Percentiles rank a stretch among this genome's conserved stretches.
Evolutionary conservation across 768 basidiomycete species (phyloP).

Genomic region (Sutorius australiensis): DNA sequence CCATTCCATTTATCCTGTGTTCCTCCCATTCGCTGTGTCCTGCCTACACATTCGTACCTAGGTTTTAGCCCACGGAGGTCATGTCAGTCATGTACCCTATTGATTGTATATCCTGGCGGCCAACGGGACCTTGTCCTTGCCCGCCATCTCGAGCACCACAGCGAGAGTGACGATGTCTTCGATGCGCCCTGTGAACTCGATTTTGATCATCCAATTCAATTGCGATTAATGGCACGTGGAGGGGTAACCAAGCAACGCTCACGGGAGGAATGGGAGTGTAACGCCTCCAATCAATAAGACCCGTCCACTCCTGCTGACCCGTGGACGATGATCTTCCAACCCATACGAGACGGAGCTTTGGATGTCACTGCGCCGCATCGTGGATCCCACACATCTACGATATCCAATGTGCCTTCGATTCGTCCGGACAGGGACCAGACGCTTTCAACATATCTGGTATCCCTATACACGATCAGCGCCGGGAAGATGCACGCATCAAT

Average conservation of each 20-base stretch:
- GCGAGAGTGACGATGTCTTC: slow-evolving; percentile 36
- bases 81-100: slow-evolving; percentile 6
- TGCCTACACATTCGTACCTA: slow-evolving; percentile 25
- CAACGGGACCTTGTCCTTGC: neutral
- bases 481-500: neutral
- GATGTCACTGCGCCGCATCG: slow-evolving; percentile 21
- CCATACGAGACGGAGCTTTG: slow-evolving; percentile 29
- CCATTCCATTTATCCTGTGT: slow-evolving; percentile 25
- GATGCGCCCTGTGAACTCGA: slow-evolving; percentile 35
- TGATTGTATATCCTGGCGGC: slow-evolving; percentile 11
- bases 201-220: slow-evolving; percentile 1
- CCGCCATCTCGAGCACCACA: slow-evolving; percentile 20
- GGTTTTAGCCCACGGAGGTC: neutral
- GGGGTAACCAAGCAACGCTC: neutral
- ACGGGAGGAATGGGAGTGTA: slow-evolving; percentile 33
- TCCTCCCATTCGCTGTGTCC: slow-evolving; percentile 24
- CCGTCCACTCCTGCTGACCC: slow-evolving; percentile 28
- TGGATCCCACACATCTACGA: slow-evolving; percentile 25
- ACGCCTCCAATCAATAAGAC: slow-evolving; percentile 28
- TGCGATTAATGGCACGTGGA: neutral
- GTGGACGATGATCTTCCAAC: slow-evolving; percentile 41
- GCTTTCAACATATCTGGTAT: slow-evolving; percentile 20
- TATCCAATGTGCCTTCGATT: slow-evolving; percentile 20
- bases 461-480: slow-evolving; percentile 9
- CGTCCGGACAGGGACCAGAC: slow-evolving; percentile 20